Base-by-base conservation (phyloP, 305 asterid species). In the Stenogyne calaminthoides region DNA sequence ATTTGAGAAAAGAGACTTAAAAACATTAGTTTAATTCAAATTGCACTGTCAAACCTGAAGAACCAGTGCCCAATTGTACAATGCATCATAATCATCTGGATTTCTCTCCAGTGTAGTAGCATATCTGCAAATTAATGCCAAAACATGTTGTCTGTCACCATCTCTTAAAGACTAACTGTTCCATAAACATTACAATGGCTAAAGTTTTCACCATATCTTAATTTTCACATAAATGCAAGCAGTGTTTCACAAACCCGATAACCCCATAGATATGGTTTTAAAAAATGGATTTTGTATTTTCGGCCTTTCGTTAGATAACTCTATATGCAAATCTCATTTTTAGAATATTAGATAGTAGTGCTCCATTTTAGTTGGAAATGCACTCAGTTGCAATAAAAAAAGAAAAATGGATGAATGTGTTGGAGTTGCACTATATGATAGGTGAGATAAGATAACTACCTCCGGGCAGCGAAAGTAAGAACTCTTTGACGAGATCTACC, bases 31-130 rank as follows among this genome's bases (percentile, higher is more conserved):
- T 20, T 72, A 74, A 58, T 52, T 11, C 55, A 71, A 61, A 63
- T 75, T 78, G 64, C 76, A 57, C 27, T 57, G 10, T 64, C 86
- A 74, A 71, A 91, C 99, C 98, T 95, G 98, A 84, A 95, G 97
- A 80, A 95, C 97, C 72, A 95, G 85, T 25, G 98, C 99, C 99
- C 99, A 95, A 80, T 91, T 95, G 81, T 95, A 95, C 81, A 95
- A 89, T 19, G 99, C 99, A 82, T 95, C 98, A 81, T 84, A 91
- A 82, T 95, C 98, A n/a, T 84, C 96, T 14, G 97, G 97, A 84
- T 95, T 92, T 85, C 91, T 88, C 84, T 91, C 97, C 70, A 95
- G 69, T 49, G 98, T 90, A 82, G 82, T 87, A 58, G 99, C 99
- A 76, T 92, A 92, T 82, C 98, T 95, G 92, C 82, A 82, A 71